Conservation (phyloP, 1,284 basidiomycete species). For the Amylostereum chailletii region DNA sequence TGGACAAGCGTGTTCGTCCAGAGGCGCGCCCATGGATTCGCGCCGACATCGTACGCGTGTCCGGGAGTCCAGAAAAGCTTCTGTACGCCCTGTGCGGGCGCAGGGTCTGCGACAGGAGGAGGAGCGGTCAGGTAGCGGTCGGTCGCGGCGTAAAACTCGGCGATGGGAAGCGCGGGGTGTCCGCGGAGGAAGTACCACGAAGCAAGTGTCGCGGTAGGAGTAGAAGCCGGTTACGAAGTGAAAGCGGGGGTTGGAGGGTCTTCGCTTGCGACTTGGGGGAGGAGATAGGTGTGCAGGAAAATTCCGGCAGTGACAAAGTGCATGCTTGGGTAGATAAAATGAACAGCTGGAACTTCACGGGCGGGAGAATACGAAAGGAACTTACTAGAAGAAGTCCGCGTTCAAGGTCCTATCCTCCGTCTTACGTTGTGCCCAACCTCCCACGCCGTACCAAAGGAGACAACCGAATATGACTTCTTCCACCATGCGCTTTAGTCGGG, state of each 20-base stretch:
- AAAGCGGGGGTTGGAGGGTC: slow-evolving; percentile 17
- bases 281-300: slow-evolving; percentile 29
- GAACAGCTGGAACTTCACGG: background rate
- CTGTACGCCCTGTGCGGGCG: slow-evolving; percentile 17
- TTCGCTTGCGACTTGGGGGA: slow-evolving; percentile 6
- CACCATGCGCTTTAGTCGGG: slow-evolving; percentile 24
- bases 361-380: background rate
- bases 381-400: slow-evolving; percentile 31
- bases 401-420: slow-evolving; percentile 20
- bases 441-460: slow-evolving; percentile 31
- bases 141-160: slow-evolving; percentile 24
- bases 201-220: slow-evolving; percentile 30
- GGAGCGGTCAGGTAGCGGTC: slow-evolving; percentile 11
- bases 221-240: slow-evolving; percentile 15
- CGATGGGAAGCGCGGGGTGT: slow-evolving; percentile 25
- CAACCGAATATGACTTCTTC: slow-evolving; percentile 37
- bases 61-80: background rate
- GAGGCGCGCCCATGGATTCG: slow-evolving; percentile 49
- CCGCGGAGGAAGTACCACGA: slow-evolving; percentile 30
- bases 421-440: slow-evolving; percentile 24
- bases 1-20: slow-evolving; percentile 39
- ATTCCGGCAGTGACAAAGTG: slow-evolving; percentile 38
- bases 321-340: slow-evolving; percentile 19
- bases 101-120: slow-evolving; percentile 12
- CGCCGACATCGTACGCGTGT: slow-evolving; percentile 23